These are phyloP conservation scores for Hericium coralloides DNA, from an alignment of 768 basidiomycete species.

Conservation along the genomic window DNA sequence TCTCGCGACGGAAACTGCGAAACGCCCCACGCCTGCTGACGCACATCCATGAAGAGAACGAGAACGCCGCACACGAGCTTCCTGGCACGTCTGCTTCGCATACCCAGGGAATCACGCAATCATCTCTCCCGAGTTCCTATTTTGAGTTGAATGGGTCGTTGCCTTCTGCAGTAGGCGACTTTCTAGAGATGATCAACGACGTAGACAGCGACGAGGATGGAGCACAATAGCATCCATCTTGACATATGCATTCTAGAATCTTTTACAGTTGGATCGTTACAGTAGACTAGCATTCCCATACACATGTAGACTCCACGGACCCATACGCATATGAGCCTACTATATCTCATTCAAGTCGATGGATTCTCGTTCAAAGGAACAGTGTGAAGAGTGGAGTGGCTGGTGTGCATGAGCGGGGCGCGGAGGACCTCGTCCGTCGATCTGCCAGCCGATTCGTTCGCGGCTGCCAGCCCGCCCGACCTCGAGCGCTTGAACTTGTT, in stretches of 20 bases:
- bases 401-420: background rate
- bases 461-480: background rate
- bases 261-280: background rate
- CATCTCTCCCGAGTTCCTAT: background rate
- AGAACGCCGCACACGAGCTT: background rate
- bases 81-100: background rate
- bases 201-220: background rate
- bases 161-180: slow-evolving; percentile 1
- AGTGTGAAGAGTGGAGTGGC: background rate
- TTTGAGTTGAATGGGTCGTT: background rate
- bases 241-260: background rate
- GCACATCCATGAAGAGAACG: background rate
- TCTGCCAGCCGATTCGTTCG: background rate
- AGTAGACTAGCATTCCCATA: background rate
- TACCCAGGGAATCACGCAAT: background rate
- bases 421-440: background rate
- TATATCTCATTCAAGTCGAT: background rate
- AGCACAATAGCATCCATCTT: background rate
- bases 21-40: background rate
- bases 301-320: too few relatives aligned
- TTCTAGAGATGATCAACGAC: background rate
- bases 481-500: background rate
- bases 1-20: background rate
- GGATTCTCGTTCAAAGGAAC: background rate
- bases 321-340: too few relatives aligned